Evolutionary conservation across 192 early-diverging fungal genomes (phyloP).

Genomic region (Podila horticola): DNA sequence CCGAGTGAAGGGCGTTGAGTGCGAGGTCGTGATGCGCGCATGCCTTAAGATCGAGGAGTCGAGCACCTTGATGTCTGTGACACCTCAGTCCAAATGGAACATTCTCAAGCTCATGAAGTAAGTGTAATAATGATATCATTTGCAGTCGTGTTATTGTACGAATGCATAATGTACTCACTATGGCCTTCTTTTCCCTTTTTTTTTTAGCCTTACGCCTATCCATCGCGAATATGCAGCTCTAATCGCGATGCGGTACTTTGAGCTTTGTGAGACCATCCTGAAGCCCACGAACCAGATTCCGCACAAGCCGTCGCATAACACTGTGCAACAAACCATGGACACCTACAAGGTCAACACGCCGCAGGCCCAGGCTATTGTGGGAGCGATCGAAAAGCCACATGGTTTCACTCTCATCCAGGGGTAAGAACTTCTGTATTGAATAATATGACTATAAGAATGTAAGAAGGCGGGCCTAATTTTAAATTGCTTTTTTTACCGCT

Average conservation of each 20-base stretch:
- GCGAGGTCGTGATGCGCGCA: constrained; percentile 57
- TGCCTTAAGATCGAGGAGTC: constrained; percentile 56
- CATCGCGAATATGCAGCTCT: constrained; percentile 89
- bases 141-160: neutral
- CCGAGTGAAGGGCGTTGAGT: constrained; percentile 52
- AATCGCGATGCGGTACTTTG: constrained; percentile 67
- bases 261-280: constrained; percentile 73
- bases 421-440: constrained; percentile 18
- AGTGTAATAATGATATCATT: neutral
- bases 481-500: neutral
- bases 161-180: neutral
- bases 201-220: constrained; percentile 71
- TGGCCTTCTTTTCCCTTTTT: constrained; percentile 13
- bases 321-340: constrained; percentile 56
- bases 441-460: no score
- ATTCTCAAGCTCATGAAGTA: constrained; percentile 58
- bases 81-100: constrained; percentile 55
- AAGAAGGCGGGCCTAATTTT: no score
- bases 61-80: constrained; percentile 54
- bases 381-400: constrained; percentile 65
- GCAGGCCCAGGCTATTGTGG: constrained; percentile 87
- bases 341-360: constrained; percentile 89
- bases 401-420: constrained; percentile 95
- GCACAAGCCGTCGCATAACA: constrained; percentile 46
- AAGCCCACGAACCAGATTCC: constrained; percentile 52